Conservation (phyloP, 306 rosid species). For the Fragaria iinumae region DNA sequence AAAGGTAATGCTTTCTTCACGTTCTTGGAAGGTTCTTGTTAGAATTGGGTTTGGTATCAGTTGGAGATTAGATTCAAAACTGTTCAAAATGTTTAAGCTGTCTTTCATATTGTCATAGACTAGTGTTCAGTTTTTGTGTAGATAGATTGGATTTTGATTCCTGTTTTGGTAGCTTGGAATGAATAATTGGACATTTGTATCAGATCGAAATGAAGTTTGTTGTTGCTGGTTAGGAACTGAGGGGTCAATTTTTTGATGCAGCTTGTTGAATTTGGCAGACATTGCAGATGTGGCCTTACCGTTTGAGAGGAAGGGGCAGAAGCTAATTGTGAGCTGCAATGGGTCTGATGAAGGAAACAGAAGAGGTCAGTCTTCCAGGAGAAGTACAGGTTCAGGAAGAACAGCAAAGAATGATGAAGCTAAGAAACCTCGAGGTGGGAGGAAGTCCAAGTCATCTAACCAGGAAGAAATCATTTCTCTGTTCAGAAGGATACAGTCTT, state of each 20-base stretch:
- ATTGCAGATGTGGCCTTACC: slow-evolving; percentile 43
- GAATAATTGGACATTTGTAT: neutral
- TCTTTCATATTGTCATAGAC: neutral
- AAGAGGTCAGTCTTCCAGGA: slow-evolving; percentile 27
- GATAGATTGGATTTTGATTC: neutral
- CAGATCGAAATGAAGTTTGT: neutral
- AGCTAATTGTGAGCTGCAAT: slow-evolving; percentile 24
- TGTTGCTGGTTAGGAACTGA: slow-evolving; percentile 34
- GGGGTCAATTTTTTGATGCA: slow-evolving; percentile 55
- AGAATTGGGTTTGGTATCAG: neutral
- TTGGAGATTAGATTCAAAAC: neutral
- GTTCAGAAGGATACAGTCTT: slow-evolving; percentile 43
- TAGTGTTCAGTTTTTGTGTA: neutral
- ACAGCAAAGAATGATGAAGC: slow-evolving; percentile 20
- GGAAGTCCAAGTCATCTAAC: slow-evolving; percentile 28
- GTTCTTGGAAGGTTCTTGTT: neutral
- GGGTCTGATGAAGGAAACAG: slow-evolving; percentile 31
- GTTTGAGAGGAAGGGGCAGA: slow-evolving; percentile 19
- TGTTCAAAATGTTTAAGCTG: neutral
- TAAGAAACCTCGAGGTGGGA: slow-evolving; percentile 22
- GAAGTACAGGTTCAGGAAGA: slow-evolving; percentile 29
- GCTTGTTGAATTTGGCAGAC: slow-evolving; percentile 69
- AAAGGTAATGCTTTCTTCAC: slow-evolving; percentile 33
- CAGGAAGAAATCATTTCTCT: slow-evolving; percentile 59
- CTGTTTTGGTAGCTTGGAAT: neutral